Evolutionary conservation across 2,329 filamentous ascomycete species (phyloP), one percentile per base, ranked within the genome.

Genomic region (Lachnellula cervina): DNA sequence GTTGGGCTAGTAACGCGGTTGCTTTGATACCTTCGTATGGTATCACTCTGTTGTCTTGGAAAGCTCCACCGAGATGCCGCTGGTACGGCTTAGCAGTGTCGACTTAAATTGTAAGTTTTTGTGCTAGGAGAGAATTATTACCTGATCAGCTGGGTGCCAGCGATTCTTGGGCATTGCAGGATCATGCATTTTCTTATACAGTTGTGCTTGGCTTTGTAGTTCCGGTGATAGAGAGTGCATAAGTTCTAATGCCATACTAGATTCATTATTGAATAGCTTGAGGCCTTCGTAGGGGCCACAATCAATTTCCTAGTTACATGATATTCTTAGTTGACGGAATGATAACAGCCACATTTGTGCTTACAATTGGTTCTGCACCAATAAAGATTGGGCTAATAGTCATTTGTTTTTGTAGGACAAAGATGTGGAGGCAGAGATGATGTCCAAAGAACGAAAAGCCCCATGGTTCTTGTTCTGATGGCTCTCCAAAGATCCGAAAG

Each of bases 61-160:
- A 90, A 0, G 89, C 89, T 37, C 89, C 89, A 67, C 87, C 89
- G 4, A 90, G 69, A 65, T 92, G 88, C 5, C 88, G 79, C 73
- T 92, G 5, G 21, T 23, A 23, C 21, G 21, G 21, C 3, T 23
- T 23, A 23, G 21, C 5, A 23, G 21, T 23, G 21, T 23, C 21
- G 21, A 23, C 5, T 23, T 23, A 4, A 23, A 4, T 23, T 23
- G 21, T 2, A 23, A 23, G 21, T 23, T 23, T 23, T 23, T 23
- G 21, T 23, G 21, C 21, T 23, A 23, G 21, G 21, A 23, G 3
- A 23, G 21, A 23, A 23, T 23, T 4, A 23, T 23, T 23, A 23
- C 21, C 21, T 23, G 87, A 68, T 93, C 89, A 65, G 90, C 87
- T 61, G 85, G 85, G 68, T 92, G 92, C 88, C 88, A 92, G 7